Evolutionary conservation across 257 asterid species (phyloP), one percentile per base, ranked within the genome.

Genomic region (Capsicum rhomboideum): DNA sequence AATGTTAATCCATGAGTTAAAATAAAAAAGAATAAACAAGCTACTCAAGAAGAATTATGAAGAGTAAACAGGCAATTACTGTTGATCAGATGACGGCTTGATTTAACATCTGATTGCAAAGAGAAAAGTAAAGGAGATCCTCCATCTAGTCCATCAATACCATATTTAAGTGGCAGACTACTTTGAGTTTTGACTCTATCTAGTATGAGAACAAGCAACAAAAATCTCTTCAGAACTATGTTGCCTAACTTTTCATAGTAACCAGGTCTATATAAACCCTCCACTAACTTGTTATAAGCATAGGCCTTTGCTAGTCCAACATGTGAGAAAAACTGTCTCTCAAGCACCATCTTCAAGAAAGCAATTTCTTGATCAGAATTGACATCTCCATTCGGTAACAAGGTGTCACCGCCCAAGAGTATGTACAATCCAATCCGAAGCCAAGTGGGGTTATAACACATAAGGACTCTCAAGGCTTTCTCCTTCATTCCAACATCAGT

Each of bases 401-500:
- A 87, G 64, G 93, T 88, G 84, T 97, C 98, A 61, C 99, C 98
- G 4, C 99, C 99, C 82, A 93, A 87, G 66, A 97, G 89, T 79
- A 97, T 86, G 86, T 89, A 91, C 85, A 97, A 91, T 26, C 99
- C 98, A 69, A 93, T 92, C 83, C 97, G 91, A 82, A 97, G 91
- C 99, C 99, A 97, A 82, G 84, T 64, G 26, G 94, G 97, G 84
- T 90, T 97, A 89, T 93, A 97, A 79, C 89, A 86, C 99, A 92
- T 93, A 52, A 97, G 96, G 86, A 88, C 86, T 91, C 85, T 89
- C 87, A 93, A 31, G 82, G 98, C 93, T 86, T 89, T 93, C 90
- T 95, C 98, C 90, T 92, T 97, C 95, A 97, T 91, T 84, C 96
- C 97, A 46, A 93, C 98, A 91, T 97, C 99, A 85, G 94, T 97